Conservation (phyloP, 345 rosid species). For the Mangifera indica region DNA sequence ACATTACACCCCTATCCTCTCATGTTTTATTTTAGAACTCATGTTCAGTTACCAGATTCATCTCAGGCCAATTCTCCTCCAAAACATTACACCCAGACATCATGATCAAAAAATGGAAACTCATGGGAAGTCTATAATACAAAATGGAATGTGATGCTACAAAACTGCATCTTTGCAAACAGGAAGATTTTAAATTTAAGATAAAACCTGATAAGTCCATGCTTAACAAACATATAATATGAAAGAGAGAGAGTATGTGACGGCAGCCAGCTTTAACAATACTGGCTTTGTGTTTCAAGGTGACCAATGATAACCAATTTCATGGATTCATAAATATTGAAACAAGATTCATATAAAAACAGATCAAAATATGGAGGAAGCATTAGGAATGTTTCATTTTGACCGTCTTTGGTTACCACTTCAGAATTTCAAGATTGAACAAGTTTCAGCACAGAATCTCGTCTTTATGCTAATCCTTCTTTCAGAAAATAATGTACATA, state of each 20-base stretch:
- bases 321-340: not conserved
- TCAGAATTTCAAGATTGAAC: not conserved
- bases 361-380: too few species aligned
- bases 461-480: not conserved
- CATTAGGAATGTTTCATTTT: too few species aligned
- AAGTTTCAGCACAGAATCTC: conserved; percentile 1
- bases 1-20: not conserved
- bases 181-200: not conserved
- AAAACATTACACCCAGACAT: not conserved
- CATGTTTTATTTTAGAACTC: too few species aligned
- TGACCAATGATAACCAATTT: not conserved
- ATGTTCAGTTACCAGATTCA: too few species aligned
- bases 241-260: not conserved
- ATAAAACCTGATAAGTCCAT: not conserved
- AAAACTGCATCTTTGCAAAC: not conserved
- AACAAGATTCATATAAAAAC: not conserved
- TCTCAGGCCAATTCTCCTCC: not conserved
- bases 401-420: not conserved
- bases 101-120: too few species aligned
- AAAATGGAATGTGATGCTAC: not conserved
- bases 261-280: not conserved
- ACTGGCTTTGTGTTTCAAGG: too few species aligned
- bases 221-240: not conserved
- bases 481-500: not conserved
- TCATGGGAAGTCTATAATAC: not conserved